These are phyloP conservation scores for Tubosaeta sp. DNA, from an alignment of 768 basidiomycete genomes.

Conservation along the genomic window DNA sequence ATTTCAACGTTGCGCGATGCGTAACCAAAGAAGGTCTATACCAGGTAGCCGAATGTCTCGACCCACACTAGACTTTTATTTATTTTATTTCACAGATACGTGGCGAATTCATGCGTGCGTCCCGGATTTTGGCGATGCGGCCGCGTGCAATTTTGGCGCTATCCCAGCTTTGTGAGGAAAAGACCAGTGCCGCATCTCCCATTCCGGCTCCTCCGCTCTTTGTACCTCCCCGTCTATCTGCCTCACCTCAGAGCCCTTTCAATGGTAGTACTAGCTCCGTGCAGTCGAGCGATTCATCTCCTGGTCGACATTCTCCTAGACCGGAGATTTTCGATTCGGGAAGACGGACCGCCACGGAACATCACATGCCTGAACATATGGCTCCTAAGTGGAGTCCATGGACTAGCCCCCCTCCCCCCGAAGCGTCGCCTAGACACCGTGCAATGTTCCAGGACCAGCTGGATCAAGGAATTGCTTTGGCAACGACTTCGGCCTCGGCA, in stretches of 20 bases:
- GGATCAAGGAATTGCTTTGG: slow-evolving; percentile 61
- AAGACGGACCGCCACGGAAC: slow-evolving; percentile 29
- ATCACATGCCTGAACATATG: slow-evolving; percentile 63
- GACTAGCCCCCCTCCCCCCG: slow-evolving; percentile 82
- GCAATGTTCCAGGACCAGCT: slow-evolving; percentile 65
- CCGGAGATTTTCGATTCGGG: slow-evolving; percentile 44
- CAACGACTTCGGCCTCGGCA: slow-evolving; percentile 58
- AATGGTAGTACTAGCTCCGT: slow-evolving; percentile 60
- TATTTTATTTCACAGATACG: slow-evolving; percentile 69
- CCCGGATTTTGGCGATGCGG: slow-evolving; percentile 73
- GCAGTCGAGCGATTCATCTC: slow-evolving; percentile 41
- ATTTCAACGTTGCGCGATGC: slow-evolving; percentile 94
- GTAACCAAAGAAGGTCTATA: slow-evolving; percentile 96
- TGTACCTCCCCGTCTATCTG: slow-evolving; percentile 41
- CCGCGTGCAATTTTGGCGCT: slow-evolving; percentile 80
- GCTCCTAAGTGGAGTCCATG: slow-evolving; percentile 75
- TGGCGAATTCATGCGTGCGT: slow-evolving; percentile 97
- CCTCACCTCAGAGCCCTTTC: slow-evolving; percentile 68
- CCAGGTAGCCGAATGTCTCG: slow-evolving; percentile 47
- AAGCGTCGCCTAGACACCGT: slow-evolving; percentile 64
- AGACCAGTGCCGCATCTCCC: slow-evolving; percentile 46
- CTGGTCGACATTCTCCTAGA: slow-evolving; percentile 51
- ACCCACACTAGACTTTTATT: background rate
- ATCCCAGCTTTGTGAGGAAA: slow-evolving; percentile 89
- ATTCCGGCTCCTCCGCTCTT: slow-evolving; percentile 41